phyloP scores from a whole-genome alignment of 1,139 yeast species.

The Blastobotrys arbuscula region DNA sequence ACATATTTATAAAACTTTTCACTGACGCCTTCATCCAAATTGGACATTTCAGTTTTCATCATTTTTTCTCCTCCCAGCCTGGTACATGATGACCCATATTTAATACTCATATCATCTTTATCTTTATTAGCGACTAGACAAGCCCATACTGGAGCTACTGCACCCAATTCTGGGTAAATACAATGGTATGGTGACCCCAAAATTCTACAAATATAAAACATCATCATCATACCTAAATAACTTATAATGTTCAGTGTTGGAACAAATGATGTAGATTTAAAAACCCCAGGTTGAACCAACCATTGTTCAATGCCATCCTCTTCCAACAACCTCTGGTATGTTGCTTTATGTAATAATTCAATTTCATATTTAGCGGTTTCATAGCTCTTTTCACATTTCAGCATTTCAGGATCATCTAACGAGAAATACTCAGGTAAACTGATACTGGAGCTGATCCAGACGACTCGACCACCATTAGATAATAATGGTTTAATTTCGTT shows the following conservation, averaged over 20 bases:
- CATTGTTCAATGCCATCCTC: slow-evolving; percentile 59
- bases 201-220: slow-evolving; percentile 79
- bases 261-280: slow-evolving; percentile 75
- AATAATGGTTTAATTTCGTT: slow-evolving; percentile 55
- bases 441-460: slow-evolving; percentile 85
- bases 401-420: slow-evolving; percentile 65
- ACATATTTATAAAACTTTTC: slow-evolving; percentile 49
- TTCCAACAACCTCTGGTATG: slow-evolving; percentile 46
- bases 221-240: slow-evolving; percentile 74
- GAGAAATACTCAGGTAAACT: slow-evolving; percentile 67
- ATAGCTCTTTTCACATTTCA: slow-evolving; percentile 62
- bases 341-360: slow-evolving; percentile 74
- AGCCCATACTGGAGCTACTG: slow-evolving; percentile 71
- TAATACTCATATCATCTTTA: slow-evolving; percentile 46
- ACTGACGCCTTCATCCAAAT: slow-evolving; percentile 37
- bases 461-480: slow-evolving; percentile 49
- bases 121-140: slow-evolving; percentile 45
- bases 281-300: slow-evolving; percentile 90
- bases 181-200: slow-evolving; percentile 86
- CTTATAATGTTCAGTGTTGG: slow-evolving; percentile 71
- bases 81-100: slow-evolving; percentile 71
- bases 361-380: slow-evolving; percentile 90
- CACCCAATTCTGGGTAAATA: slow-evolving; percentile 82
- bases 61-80: slow-evolving; percentile 62
- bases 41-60: slow-evolving; percentile 45